phyloP scores from a whole-genome alignment of 148 eudicot species.

The Gaultheria prostrata region DNA sequence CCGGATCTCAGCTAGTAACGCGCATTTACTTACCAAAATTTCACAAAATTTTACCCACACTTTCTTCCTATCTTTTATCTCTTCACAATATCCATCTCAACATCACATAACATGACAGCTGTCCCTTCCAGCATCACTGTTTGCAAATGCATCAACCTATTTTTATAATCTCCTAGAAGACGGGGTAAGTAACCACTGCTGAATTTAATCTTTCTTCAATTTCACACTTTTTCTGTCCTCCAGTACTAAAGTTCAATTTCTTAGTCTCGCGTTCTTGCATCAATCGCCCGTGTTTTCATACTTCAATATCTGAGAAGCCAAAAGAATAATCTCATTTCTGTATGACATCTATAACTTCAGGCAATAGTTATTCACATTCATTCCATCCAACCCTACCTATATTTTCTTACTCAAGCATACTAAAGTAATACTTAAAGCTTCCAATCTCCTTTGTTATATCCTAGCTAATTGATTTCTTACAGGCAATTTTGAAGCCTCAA shows the following conservation, averaged over 20 bases:
- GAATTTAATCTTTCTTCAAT: background rate
- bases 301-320: background rate
- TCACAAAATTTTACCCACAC: background rate
- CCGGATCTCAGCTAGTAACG: background rate
- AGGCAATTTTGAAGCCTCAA: background rate
- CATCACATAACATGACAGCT: background rate
- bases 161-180: background rate
- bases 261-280: background rate
- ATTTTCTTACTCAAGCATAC: background rate
- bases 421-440: background rate
- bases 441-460: slow-evolving; percentile 7
- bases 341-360: slow-evolving; percentile 10
- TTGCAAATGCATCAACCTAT: background rate
- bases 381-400: background rate
- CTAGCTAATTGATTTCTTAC: background rate
- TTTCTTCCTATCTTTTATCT: background rate
- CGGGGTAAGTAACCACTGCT: background rate
- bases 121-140: background rate
- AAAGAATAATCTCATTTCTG: background rate
- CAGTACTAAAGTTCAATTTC: background rate
- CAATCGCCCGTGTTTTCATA: background rate
- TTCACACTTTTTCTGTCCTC: background rate
- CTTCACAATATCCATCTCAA: background rate
- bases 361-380: background rate
- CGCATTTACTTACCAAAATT: background rate